Conservation (phyloP, 192 early-diverging fungal species). For the Linnemannia exigua region DNA sequence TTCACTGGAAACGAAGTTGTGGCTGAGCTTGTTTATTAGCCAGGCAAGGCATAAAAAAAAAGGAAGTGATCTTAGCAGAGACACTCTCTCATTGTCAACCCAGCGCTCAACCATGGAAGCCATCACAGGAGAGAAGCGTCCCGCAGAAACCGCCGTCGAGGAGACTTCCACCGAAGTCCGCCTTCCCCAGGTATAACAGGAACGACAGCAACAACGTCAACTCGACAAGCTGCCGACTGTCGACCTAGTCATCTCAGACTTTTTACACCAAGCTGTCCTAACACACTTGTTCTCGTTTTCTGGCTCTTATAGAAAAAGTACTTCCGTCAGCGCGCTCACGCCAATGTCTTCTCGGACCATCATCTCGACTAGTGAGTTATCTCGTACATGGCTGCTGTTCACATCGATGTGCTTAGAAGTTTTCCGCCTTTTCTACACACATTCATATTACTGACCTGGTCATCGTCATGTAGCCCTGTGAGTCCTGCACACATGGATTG, state of each 20-base stretch:
- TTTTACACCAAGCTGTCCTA: neutral
- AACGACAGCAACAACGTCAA: neutral
- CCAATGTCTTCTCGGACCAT: conserved; percentile 98
- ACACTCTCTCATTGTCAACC: neutral
- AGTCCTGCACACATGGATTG: conserved; percentile 90
- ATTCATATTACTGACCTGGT: neutral
- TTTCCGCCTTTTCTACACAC: neutral
- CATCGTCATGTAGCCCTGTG: conserved; percentile 67
- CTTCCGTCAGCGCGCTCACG: conserved; percentile 92
- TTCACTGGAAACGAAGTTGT: neutral
- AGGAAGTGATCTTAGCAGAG: neutral
- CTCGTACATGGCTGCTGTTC: neutral
- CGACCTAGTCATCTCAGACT: neutral
- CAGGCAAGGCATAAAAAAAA: neutral
- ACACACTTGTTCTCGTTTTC: neutral
- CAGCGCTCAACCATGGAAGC: conserved; percentile 22
- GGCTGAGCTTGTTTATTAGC: neutral
- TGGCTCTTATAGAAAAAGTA: conserved; percentile 78
- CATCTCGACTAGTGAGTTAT: conserved; percentile 86
- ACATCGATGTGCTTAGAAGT: too few species aligned
- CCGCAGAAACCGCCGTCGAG: conserved; percentile 26
- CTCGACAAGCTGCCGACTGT: neutral
- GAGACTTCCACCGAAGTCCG: conserved; percentile 26
- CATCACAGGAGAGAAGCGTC: conserved; percentile 34
- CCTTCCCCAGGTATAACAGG: conserved; percentile 49